A percentile compares a stretch with the other conserved stretches of the same genome.
phyloP scores from a whole-genome alignment of 176 grass and related monocot genomes.

The maize (Zea mays) region Zm-B73-REFERENCE-NAM-5.0 NC_050096.1:294613001-294613500 shows the following conservation, averaged over 20 bases:
- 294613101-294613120: not conserved
- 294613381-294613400: constrained; percentile 30
- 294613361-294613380: too few species aligned
- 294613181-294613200: not conserved
- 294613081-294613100: constrained; percentile 33
- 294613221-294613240: not conserved
- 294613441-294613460: constrained; percentile 53
- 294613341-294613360: too few species aligned
- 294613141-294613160: not conserved
- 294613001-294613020: not conserved
- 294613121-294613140: not conserved
- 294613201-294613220: not conserved
- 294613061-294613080: not conserved
- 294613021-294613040: not conserved
- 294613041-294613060: not conserved
- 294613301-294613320: not conserved
- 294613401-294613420: constrained; percentile 27
- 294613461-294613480: constrained; percentile 64
- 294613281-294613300: not conserved
- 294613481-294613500: constrained; percentile 58
- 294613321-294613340: not conserved
- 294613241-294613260: too few species aligned
- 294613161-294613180: not conserved
- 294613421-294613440: constrained; percentile 25
- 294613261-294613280: not conserved